Conservation (phyloP, 805 yeast species). For the Myxozyma lipomycoides region DNA sequence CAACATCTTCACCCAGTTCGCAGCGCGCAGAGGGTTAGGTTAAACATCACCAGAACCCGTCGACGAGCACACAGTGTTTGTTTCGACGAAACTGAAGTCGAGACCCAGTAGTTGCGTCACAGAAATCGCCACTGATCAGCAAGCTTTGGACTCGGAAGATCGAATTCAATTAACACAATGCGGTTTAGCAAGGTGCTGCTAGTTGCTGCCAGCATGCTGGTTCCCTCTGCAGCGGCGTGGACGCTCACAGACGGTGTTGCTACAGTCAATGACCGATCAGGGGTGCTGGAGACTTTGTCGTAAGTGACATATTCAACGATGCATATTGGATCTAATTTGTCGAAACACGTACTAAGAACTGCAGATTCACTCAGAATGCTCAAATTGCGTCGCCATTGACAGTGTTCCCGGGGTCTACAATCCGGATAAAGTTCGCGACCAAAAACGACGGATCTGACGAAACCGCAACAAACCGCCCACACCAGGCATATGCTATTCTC, state of each 20-base stretch:
- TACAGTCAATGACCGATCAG: conserved; percentile 23
- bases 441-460: conserved; percentile 3
- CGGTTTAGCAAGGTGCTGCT: conserved; percentile 1
- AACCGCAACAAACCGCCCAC: conserved; percentile 23
- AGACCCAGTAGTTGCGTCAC: too few species aligned
- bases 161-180: conserved; percentile 1
- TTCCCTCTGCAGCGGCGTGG: conserved; percentile 20
- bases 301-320: conserved; percentile 1
- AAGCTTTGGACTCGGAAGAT: too few species aligned
- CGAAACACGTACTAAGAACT: too few species aligned
- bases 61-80: too few species aligned
- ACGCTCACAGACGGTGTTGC: conserved; percentile 22
- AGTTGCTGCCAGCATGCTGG: not conserved
- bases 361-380: conserved; percentile 9
- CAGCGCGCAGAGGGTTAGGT: too few species aligned
- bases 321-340: too few species aligned
- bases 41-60: too few species aligned
- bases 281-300: conserved; percentile 19
- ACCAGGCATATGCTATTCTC: conserved; percentile 32
- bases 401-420: conserved; percentile 11
- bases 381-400: conserved; percentile 2
- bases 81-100: too few species aligned
- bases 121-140: too few species aligned
- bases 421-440: conserved; percentile 13
- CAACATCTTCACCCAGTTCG: too few species aligned